A percentile compares a stretch with the other conserved stretches of the same genome.
These are phyloP conservation scores for Tephrocybe sp. DNA, from an alignment of 768 basidiomycete genomes.

Conservation along the genomic window DNA sequence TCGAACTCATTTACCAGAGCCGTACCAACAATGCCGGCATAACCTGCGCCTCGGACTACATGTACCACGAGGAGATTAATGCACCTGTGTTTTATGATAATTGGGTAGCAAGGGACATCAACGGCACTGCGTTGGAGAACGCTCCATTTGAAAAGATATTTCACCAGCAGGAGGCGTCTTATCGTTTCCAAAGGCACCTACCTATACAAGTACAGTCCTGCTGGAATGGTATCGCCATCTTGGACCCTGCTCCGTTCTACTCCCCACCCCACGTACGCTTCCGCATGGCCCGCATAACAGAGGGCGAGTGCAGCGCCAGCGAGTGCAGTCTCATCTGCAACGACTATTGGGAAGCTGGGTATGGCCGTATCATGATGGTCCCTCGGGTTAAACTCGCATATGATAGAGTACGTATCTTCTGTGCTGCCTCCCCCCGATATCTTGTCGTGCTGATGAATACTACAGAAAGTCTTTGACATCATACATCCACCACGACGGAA, in stretches of 20 bases:
- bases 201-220: constrained; percentile 97
- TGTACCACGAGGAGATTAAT: constrained; percentile 96
- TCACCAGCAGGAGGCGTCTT: constrained; percentile 74
- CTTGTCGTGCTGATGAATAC: not conserved
- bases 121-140: constrained; percentile 97
- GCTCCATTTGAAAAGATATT: constrained; percentile 95
- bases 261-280: constrained; percentile 87
- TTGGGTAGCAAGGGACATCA: constrained; percentile 98
- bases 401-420: constrained; percentile 63
- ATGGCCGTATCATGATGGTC: constrained; percentile 97
- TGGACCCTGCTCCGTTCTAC: constrained; percentile 97
- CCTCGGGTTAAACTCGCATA: constrained; percentile 96
- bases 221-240: constrained; percentile 97
- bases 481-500: constrained; percentile 91
- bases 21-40: constrained; percentile 94
- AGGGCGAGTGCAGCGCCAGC: constrained; percentile 91
- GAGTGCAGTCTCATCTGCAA: constrained; percentile 98
- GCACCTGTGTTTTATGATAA: constrained; percentile 97
- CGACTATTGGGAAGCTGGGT: constrained; percentile 96
- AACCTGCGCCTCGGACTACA: constrained; percentile 98
- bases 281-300: constrained; percentile 89
- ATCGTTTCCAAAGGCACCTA: constrained; percentile 88
- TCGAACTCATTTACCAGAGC: constrained; percentile 97
- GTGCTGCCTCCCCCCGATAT: no score
- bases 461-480: constrained; percentile 89